phyloP scores from a whole-genome alignment of 495 filamentous ascomycete genomes.

The Aspergillus bertholletiae region DNA sequence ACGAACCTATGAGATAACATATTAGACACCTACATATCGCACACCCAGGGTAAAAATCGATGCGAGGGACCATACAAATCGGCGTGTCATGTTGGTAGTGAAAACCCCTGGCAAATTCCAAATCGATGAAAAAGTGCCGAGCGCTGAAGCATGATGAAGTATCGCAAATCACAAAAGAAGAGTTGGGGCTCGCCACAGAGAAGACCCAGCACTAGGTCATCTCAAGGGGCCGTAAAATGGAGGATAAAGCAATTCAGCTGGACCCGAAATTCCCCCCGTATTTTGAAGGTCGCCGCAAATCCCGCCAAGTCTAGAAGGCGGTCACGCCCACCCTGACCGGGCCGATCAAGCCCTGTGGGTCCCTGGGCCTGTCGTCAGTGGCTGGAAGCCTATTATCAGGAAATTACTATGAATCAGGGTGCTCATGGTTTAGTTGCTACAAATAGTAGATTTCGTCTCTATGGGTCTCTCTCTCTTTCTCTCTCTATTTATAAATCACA shows the following conservation, averaged over 20 bases:
- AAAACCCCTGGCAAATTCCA: slow-evolving; percentile 35
- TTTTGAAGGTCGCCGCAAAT: not conserved
- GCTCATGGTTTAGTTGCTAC: not conserved
- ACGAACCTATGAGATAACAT: slow-evolving; percentile 52
- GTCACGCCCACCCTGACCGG: slow-evolving; percentile 4
- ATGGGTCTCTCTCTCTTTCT: not conserved
- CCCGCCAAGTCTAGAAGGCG: slow-evolving; percentile 8
- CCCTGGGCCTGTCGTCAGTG: not conserved
- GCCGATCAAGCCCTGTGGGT: not conserved
- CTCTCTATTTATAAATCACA: not conserved
- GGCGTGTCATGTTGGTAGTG: slow-evolving; percentile 41
- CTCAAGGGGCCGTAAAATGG: slow-evolving; percentile 18
- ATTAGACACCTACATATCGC: slow-evolving; percentile 7
- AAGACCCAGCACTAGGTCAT: slow-evolving; percentile 29
- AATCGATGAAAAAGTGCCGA: slow-evolving; percentile 14
- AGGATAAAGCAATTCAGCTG: slow-evolving; percentile 6
- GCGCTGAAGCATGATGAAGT: slow-evolving; percentile 24
- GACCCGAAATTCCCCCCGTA: not conserved
- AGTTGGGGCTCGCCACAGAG: slow-evolving; percentile 23
- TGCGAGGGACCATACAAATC: slow-evolving; percentile 30
- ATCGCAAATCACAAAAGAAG: slow-evolving; percentile 3
- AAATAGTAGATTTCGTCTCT: not conserved
- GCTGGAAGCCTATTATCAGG: not conserved
- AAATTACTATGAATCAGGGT: not conserved
- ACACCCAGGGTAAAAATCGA: too few relatives aligned